Conservation (phyloP, 2,329 filamentous ascomycete genomes). For the Pseudocercospora eumusae region DNA sequence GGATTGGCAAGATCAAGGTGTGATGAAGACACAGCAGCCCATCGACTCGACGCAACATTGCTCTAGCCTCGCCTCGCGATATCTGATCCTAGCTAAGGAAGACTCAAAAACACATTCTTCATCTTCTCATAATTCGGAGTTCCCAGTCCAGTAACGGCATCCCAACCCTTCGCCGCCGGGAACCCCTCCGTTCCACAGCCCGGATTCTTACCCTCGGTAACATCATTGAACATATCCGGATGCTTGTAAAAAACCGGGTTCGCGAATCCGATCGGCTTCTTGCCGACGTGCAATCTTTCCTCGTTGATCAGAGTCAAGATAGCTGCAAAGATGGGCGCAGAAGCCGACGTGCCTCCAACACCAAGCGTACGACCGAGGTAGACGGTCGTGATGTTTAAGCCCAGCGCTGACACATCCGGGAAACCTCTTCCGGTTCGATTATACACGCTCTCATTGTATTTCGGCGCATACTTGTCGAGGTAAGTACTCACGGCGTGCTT, state of each 20-base stretch:
- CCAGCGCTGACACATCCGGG: constrained; percentile 45
- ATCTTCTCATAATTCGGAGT: constrained; percentile 35
- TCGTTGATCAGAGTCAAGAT: constrained; percentile 50
- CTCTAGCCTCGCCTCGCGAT: background rate
- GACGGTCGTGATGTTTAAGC: constrained; percentile 27
- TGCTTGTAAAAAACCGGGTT: constrained; percentile 49
- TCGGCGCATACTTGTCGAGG: constrained; percentile 44
- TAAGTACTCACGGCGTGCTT: constrained; percentile 44
- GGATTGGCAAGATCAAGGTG: constrained; percentile 21
- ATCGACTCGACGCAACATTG: background rate
- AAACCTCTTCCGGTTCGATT: constrained; percentile 52
- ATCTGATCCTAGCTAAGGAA: constrained; percentile 33
- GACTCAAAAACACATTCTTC: constrained; percentile 31
- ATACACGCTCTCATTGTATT: constrained; percentile 41
- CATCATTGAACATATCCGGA: constrained; percentile 41
- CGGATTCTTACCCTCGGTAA: constrained; percentile 38
- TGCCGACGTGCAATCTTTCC: constrained; percentile 38
- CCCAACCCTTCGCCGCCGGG: constrained; percentile 37
- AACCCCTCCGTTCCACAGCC: constrained; percentile 41
- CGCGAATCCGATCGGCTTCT: constrained; percentile 44
- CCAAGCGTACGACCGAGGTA: constrained; percentile 44
- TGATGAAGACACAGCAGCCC: background rate
- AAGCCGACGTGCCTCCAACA: constrained; percentile 53
- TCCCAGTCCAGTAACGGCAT: constrained; percentile 36
- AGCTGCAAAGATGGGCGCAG: constrained; percentile 50